A percentile compares a stretch with the other conserved stretches of the same genome.
These are phyloP conservation scores for Macrolepiota dolichaula DNA, from an alignment of 768 basidiomycete species.

Conservation along the genomic window DNA sequence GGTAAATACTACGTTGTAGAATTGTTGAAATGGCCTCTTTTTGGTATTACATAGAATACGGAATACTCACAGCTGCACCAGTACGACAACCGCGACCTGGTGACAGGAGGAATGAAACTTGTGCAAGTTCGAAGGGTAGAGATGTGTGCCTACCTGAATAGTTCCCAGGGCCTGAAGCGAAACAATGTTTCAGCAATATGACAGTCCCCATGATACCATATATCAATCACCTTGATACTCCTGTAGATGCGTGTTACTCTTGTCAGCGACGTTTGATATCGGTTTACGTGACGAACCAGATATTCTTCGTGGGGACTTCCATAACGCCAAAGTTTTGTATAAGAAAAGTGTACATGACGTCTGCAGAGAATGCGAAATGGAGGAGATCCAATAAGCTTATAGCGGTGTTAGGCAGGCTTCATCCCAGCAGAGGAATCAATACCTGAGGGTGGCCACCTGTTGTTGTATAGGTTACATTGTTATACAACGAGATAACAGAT, in stretches of 20 bases:
- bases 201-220: not conserved
- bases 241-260: not conserved
- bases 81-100: not conserved
- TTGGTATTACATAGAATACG: no score
- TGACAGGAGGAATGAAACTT: not conserved
- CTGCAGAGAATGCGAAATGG: not conserved
- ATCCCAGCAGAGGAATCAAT: no score
- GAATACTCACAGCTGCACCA: not conserved
- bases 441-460: conserved; percentile 4
- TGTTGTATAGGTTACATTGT: no score
- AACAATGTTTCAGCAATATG: no score
- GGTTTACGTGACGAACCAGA: not conserved
- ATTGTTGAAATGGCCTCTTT: no score
- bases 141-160: not conserved
- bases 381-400: not conserved
- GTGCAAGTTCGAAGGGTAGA: not conserved
- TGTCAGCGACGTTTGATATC: not conserved
- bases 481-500: no score
- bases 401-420: no score
- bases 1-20: no score
- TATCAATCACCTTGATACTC: not conserved
- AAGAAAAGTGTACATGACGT: not conserved
- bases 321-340: not conserved
- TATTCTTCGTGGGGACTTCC: not conserved
- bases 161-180: not conserved